Evolutionary conservation across 2,329 filamentous ascomycete species (phyloP), one percentile per base, ranked within the genome.

Genomic region (Beauveria asiatica): DNA sequence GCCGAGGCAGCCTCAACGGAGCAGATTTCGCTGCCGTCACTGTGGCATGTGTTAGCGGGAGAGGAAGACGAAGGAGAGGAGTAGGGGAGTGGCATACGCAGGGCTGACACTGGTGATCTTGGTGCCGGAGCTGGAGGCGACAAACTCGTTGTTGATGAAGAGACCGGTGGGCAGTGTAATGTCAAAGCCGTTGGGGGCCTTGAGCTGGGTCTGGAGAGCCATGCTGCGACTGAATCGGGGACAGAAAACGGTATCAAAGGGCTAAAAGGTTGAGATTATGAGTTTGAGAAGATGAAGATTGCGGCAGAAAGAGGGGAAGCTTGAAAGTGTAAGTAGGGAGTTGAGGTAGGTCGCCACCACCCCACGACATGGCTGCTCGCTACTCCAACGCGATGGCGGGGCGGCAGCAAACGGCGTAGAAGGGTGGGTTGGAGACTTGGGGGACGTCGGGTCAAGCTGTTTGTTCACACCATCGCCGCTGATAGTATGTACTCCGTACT

Each of bases 131-230:
- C 57, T 82, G 75, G 71, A 82, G 82, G 62, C 82, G 52, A 89
- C 84, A 70, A 87, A 90, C 68, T 89, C 85, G 62, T 90, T 90
- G 76, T 89, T 88, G 74, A 91, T 90, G 74, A 90, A 91, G 13
- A 91, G 79, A 13, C 88, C 88, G 11, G 81, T 83, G 10, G 86
- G 85, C 70, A 88, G 84, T 33, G 74, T 76, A 65, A 88, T 89
- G 66, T 83, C 84, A 67, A 76, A 79, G 67, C 87, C 87, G 72
- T 91, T 91, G 11, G 73, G 73, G 10, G 72, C 73, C 42, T 65
- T 71, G 48, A 74, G 68, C 61, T 72, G 61, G 9, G 67, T 49
- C 53, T 60, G 59, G 42, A 64, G 63, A 45, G 63, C 17, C 61
- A 62, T 62, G 50, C 10, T 59, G 55, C 59, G 33, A 50, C 5